Percentiles rank a stretch among this genome's conserved stretches.
Evolutionary conservation across 768 basidiomycete species (phyloP).

Genomic region (Tephrocybe sp.): DNA sequence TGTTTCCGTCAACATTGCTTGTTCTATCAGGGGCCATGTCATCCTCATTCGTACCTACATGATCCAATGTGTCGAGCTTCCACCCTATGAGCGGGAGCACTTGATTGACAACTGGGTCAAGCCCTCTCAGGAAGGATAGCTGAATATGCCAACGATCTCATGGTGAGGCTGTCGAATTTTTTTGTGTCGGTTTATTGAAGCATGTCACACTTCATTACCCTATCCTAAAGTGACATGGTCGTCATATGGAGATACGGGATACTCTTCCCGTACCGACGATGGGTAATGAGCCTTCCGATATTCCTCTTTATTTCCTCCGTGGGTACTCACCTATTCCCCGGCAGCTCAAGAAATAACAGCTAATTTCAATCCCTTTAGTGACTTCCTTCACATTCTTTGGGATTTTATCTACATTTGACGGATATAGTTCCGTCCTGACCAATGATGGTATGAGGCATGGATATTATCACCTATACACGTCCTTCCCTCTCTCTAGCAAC

Average conservation of each 20-base stretch:
- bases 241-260: slow-evolving; percentile 6
- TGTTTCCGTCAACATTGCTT: neutral
- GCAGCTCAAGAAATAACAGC: too few species aligned
- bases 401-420: neutral
- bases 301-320: neutral
- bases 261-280: neutral
- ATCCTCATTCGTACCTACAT: neutral
- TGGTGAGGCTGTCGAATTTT: too few species aligned
- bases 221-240: slow-evolving; percentile 1
- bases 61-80: neutral
- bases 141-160: neutral
- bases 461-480: neutral
- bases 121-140: neutral
- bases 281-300: neutral
- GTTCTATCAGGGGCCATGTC: neutral
- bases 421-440: neutral
- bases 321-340: too few species aligned
- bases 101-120: neutral
- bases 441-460: neutral
- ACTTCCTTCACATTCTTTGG: neutral
- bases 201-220: too few species aligned
- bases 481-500: neutral
- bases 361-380: neutral
- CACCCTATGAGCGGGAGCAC: neutral
- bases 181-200: too few species aligned